Percentiles rank a stretch among this genome's conserved stretches.
phyloP scores from a whole-genome alignment of 768 basidiomycete genomes.

The Auriculariales sp. region DNA sequence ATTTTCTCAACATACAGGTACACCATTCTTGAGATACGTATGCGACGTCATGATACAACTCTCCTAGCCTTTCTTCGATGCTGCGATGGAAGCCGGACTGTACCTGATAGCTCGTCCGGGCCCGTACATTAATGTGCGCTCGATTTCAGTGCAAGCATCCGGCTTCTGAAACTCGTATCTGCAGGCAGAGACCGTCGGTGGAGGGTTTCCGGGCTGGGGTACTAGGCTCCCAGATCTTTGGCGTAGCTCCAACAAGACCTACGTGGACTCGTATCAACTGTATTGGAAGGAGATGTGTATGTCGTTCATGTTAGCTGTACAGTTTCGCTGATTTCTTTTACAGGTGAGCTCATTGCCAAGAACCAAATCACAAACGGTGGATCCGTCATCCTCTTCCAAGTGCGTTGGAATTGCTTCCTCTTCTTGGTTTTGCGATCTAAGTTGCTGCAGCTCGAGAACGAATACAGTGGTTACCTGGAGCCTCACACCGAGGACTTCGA shows the following conservation, averaged over 20 bases:
- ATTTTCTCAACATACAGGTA: background rate
- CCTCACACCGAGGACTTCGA: background rate
- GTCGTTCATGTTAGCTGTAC: no score
- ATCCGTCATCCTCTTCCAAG: conserved; percentile 32
- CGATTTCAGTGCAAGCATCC: background rate
- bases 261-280: conserved; percentile 12
- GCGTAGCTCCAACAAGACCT: conserved; percentile 10
- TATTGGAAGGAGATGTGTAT: conserved; percentile 6
- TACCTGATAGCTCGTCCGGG: background rate
- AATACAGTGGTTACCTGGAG: conserved; percentile 19
- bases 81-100: background rate
- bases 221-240: conserved; percentile 12
- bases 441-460: conserved; percentile 45
- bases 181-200: conserved; percentile 16
- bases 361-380: conserved; percentile 49
- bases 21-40: no score
- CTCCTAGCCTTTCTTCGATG: background rate
- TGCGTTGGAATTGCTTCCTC: no score
- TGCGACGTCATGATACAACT: no score
- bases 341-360: conserved; percentile 23
- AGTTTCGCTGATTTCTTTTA: no score
- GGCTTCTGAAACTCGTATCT: background rate
- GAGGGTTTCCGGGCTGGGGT: conserved; percentile 14
- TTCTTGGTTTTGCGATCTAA: no score
- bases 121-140: conserved; percentile 47